Evolutionary conservation across 441 rosid species (phyloP), one percentile per base, ranked within the genome.

Genomic region (Dalechampia spathulata): DNA sequence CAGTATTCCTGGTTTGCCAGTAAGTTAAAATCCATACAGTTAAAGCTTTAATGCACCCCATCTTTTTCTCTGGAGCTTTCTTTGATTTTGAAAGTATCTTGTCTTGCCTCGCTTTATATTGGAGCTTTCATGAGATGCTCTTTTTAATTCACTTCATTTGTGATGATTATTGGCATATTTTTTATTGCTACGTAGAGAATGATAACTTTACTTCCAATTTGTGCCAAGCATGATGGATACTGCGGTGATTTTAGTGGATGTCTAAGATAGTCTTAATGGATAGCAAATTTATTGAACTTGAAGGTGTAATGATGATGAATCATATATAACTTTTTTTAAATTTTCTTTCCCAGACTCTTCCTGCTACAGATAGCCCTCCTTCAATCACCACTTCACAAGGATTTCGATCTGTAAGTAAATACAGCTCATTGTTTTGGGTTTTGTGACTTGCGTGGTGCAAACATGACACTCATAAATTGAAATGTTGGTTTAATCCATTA

Each of bases 1-100:
- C 56, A 73, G 61, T 55, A 73, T 86, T 47, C 64, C 83, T 70
- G 70, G 72, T 56, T 76, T 88, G 66, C 74, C 83, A 48, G 96
- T 92, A 79, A 84, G 85, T 51, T 49, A 21, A 17, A 14, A 11
- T 51, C 50, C 38, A 43, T 61, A 30, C 12, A 25, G 34, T 83
- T 80, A 73, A 72, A 75, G 74, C 32, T 43, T 47, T 37, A 9
- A 10, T 56, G 1, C 53, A 13, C 42, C 25, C 55, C 32, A 30
- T 25, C 42, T 11, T 43, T 36, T 32, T n/a, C 28, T 28, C 47
- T 62, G 61, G 21, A 64, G 58, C 47, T 28, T 52, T 53, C 23
- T 42, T 17, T 27, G 9, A 40, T 32, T 52, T 21, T 28, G 42
- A 51, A 53, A 41, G 36, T 23, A 22, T 46, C 52, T 32, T 7